phyloP scores from a whole-genome alignment of 306 rosid genomes.

The Parietaria judaica region DNA sequence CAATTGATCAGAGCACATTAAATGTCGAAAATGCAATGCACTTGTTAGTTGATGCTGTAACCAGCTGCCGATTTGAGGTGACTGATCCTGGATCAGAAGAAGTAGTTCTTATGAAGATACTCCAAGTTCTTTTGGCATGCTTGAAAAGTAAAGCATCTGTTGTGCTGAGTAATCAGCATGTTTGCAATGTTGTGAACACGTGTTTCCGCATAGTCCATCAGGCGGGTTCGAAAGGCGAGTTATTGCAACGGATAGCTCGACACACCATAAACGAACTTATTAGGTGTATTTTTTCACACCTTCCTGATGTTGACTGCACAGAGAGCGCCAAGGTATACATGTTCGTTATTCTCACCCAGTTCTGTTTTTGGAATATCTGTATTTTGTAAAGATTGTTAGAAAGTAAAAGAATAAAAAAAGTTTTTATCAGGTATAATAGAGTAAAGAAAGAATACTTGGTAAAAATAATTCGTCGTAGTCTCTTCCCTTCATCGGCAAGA shows the following conservation, averaged over 20 bases:
- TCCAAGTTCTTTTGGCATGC: slow-evolving; percentile 91
- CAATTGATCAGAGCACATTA: slow-evolving; percentile 76
- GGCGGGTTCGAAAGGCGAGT: slow-evolving; percentile 84
- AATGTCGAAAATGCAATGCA: slow-evolving; percentile 90
- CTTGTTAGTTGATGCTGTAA: slow-evolving; percentile 90
- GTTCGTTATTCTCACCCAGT: slow-evolving; percentile 7
- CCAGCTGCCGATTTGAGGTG: slow-evolving; percentile 96
- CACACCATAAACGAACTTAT: slow-evolving; percentile 89
- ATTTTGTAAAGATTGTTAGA: slow-evolving; percentile 8
- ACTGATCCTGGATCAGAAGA: slow-evolving; percentile 92
- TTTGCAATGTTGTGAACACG: slow-evolving; percentile 92
- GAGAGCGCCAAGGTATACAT: slow-evolving; percentile 40
- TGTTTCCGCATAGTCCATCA: slow-evolving; percentile 97
- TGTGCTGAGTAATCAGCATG: slow-evolving; percentile 93
- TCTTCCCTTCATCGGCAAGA: too few species aligned
- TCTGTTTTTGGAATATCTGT: neutral
- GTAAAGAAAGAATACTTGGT: neutral
- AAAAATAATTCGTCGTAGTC: neutral
- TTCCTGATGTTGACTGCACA: slow-evolving; percentile 67
- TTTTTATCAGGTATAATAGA: neutral
- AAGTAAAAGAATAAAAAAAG: slow-evolving; percentile 10
- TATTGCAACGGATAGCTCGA: slow-evolving; percentile 86
- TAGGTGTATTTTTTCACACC: slow-evolving; percentile 87
- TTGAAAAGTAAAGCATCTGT: slow-evolving; percentile 93
- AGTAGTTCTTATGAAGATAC: slow-evolving; percentile 87